Base-by-base conservation (phyloP, 78 protist genomes). In the Chrysochromulina parva region DNA sequence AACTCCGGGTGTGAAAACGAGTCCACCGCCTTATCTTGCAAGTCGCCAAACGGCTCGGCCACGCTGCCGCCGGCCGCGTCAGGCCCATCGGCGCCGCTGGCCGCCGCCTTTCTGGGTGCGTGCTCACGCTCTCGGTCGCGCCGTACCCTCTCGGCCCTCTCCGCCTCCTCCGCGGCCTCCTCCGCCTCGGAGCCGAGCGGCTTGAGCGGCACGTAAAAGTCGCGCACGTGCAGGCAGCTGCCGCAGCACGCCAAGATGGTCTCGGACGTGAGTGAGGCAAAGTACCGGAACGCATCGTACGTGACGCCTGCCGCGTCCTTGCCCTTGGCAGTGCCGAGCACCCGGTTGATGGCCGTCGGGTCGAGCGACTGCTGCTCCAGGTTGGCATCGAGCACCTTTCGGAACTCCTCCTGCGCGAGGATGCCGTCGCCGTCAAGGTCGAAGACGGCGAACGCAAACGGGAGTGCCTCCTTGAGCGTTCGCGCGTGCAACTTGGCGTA, bases 371-470 rank as follows among this genome's bases (percentile, higher is more conserved):
- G 62, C 62, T 13, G 6, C 62, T 6, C 62, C 62, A 58, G 6
- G 62, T 11, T 58, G 22, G 6, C 62, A 11, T 58, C 62, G 38
- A 26, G 78, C 53, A 69, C 78, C 62, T 16, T 1, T 48, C 20
- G 4, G 20, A 78, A 78, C 86, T 78, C 86, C 6, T 7, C 62
- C 20, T 6, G 86, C 65, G 19, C 3, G 9, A 78, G 86, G 22
- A 0, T n/a, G 24, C 86, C 86, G 86, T 78, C 86, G 26, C 60
- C 86, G 48, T 78, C 86, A 5, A 78, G 47, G 62, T 78, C 86
- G 19, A 78, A 78, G 20, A 78, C 86, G 38, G 5, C 4, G 62
- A 78, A 78, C 9, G 59, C 86, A 22, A 78, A 78, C 14, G 86
- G 86, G 5, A 78, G 58, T 62, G 86, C 86, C 47, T 78, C 62